phyloP scores from a whole-genome alignment of 257 asterid species.

The Nicotiana otophora region DNA sequence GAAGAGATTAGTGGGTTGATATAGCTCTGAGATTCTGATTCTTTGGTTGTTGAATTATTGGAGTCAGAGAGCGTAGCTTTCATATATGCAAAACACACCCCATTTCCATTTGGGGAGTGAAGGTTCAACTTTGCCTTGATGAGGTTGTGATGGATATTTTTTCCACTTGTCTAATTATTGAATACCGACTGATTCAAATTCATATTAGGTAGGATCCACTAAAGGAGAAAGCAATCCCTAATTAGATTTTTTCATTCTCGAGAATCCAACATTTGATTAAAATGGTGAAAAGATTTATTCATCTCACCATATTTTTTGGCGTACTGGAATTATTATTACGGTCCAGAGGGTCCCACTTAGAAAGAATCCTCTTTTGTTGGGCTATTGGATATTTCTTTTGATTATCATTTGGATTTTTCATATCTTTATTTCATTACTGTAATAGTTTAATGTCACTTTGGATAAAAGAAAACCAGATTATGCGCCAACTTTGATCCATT shows the following conservation, averaged over 20 bases:
- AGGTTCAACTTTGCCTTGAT: neutral
- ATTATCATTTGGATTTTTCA: neutral
- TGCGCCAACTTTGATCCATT: neutral
- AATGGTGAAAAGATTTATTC: no score
- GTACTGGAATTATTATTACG: no score
- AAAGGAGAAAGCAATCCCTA: neutral
- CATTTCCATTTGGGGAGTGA: conserved; percentile 13
- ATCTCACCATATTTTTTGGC: accelerated
- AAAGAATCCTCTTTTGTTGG: conserved; percentile 10
- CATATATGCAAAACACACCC: conserved; percentile 21
- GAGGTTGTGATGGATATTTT: neutral
- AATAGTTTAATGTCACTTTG: neutral
- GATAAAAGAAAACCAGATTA: neutral
- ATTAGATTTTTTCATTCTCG: accelerated
- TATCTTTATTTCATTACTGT: neutral
- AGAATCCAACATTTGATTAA: neutral
- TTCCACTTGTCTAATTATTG: neutral
- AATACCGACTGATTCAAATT: neutral
- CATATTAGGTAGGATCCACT: neutral
- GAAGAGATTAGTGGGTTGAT: neutral
- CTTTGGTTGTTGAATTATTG: neutral
- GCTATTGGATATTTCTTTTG: conserved; percentile 10
- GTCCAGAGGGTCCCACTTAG: conserved; percentile 6
- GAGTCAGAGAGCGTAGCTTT: conserved; percentile 21
- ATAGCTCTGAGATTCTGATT: neutral